These are phyloP conservation scores for Paecilomyces fulvus DNA, from an alignment of 2,329 filamentous ascomycete species.

Conservation along the genomic window DNA sequence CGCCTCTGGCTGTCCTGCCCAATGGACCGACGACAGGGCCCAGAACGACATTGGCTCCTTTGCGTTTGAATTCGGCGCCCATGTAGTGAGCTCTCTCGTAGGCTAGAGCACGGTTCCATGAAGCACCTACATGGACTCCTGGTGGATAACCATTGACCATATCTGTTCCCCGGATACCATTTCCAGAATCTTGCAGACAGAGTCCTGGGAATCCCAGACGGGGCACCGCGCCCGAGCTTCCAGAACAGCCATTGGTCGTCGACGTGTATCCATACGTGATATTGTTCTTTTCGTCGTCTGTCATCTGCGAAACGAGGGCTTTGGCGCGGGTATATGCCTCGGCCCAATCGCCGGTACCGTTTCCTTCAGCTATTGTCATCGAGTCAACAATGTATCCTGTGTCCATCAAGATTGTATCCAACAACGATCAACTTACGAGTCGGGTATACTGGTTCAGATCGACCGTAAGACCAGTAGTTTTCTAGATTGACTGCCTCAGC, in stretches of 20 bases:
- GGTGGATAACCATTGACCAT: slow-evolving; percentile 36
- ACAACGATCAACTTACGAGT: background rate
- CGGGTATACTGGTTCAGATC: slow-evolving; percentile 1
- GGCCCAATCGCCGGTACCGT: slow-evolving; percentile 4
- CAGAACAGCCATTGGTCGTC: slow-evolving; percentile 24
- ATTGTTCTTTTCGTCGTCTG: slow-evolving; percentile 10
- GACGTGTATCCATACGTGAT: slow-evolving; percentile 4
- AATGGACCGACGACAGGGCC: slow-evolving; percentile 36
- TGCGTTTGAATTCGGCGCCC: slow-evolving; percentile 49
- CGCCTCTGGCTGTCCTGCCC: slow-evolving; percentile 32
- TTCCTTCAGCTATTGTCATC: background rate
- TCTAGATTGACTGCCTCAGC: background rate
- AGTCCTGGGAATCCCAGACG: slow-evolving; percentile 32
- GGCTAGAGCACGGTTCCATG: slow-evolving; percentile 48
- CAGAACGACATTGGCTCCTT: slow-evolving; percentile 39
- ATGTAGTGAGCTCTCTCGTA: slow-evolving; percentile 46
- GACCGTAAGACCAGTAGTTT: slow-evolving; percentile 1
- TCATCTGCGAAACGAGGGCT: slow-evolving; percentile 7
- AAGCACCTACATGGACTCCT: slow-evolving; percentile 34
- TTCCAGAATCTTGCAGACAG: slow-evolving; percentile 34
- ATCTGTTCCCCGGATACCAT: slow-evolving; percentile 36
- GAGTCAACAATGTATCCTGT: background rate
- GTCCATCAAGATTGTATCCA: background rate
- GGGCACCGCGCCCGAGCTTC: slow-evolving; percentile 24
- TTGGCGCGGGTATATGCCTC: slow-evolving; percentile 6